Conservation (phyloP, 805 yeast species). For the fission yeast (Schizosaccharomyces pombe) region ASM294v3 CU329670.1:549501-550000, state of each 20-base stretch:
- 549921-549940: not conserved
- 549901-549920: not conserved
- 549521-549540: not conserved
- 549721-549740: not conserved
- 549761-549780: not conserved
- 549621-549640: not conserved
- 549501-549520: not conserved
- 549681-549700: not conserved
- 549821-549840: not conserved
- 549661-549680: not conserved
- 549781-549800: not conserved
- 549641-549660: not conserved
- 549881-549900: not conserved
- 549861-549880: not conserved
- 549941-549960: not conserved
- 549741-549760: not conserved
- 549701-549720: not conserved
- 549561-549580: not conserved
- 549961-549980: not conserved
- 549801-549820: not conserved
- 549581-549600: not conserved
- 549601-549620: not conserved
- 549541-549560: not conserved
- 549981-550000: not conserved
- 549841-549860: not conserved